phyloP scores from a whole-genome alignment of 228 moss, liverwort and hornwort genomes.

The Sphagnum fallax region DNA sequence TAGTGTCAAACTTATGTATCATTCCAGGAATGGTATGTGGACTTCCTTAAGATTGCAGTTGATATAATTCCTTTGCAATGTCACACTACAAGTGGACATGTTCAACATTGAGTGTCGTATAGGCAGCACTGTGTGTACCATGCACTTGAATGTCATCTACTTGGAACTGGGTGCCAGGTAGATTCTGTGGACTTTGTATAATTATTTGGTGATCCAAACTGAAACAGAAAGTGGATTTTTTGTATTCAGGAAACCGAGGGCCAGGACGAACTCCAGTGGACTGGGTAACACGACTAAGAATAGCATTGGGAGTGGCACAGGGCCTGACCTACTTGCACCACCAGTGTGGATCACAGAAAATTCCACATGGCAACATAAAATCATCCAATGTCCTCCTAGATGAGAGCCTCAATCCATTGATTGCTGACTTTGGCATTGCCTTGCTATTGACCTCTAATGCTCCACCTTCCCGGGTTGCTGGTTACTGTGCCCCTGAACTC shows the following conservation, averaged over 20 bases:
- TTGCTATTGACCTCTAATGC: constrained; percentile 42
- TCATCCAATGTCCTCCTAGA: constrained; percentile 64
- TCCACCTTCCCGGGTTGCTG: constrained; percentile 35
- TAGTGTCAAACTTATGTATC: not conserved
- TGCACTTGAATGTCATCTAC: no score
- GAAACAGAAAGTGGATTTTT: no score
- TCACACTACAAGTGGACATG: no score
- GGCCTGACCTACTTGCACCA: constrained; percentile 60
- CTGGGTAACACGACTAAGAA: constrained; percentile 50
- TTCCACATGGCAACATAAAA: constrained; percentile 66
- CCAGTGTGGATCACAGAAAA: constrained; percentile 44
- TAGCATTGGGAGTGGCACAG: constrained; percentile 47
- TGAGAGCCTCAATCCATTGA: constrained; percentile 30
- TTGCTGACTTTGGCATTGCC: constrained; percentile 58
- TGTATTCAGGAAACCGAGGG: constrained; percentile 43
- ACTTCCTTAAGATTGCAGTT: no score
- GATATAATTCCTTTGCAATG: no score
- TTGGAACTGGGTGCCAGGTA: no score
- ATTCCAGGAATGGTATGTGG: no score
- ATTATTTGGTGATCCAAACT: no score
- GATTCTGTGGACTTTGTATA: no score
- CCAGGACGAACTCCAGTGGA: constrained; percentile 43
- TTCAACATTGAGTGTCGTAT: no score
- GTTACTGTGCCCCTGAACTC: constrained; percentile 64
- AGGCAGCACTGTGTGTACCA: no score